phyloP scores from a whole-genome alignment of 768 basidiomycete genomes.

The Leccinum disarticulatum region DNA sequence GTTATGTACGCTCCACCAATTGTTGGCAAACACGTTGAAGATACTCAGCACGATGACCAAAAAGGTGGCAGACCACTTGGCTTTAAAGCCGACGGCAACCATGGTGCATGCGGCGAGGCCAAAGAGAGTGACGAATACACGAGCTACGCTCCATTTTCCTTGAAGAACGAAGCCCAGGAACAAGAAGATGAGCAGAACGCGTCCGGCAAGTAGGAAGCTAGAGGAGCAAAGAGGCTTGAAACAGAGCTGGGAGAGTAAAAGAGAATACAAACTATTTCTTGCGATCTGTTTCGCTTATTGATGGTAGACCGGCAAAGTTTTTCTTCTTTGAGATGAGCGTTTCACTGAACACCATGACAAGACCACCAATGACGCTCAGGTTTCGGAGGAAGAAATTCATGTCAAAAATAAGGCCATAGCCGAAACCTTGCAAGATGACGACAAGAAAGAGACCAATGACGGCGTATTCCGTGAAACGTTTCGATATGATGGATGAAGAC shows the following conservation, averaged over 20 bases:
- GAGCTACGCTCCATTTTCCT: slow-evolving; percentile 84
- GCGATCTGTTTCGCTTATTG: slow-evolving; percentile 91
- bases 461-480: slow-evolving; percentile 84
- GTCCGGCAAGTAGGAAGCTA: slow-evolving; percentile 96
- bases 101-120: slow-evolving; percentile 91
- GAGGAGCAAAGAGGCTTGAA: slow-evolving; percentile 1
- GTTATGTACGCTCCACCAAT: slow-evolving; percentile 94
- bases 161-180: slow-evolving; percentile 98
- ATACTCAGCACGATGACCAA: slow-evolving; percentile 86
- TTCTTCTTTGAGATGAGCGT: slow-evolving; percentile 86
- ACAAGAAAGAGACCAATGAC: slow-evolving; percentile 88
- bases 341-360: slow-evolving; percentile 99
- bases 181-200: slow-evolving; percentile 96
- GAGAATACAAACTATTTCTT: slow-evolving; percentile 85
- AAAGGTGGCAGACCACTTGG: slow-evolving; percentile 97
- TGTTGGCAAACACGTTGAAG: slow-evolving; percentile 98
- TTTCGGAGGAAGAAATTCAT: slow-evolving; percentile 99
- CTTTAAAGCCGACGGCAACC: slow-evolving; percentile 99
- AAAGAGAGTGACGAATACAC: slow-evolving; percentile 84
- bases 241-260: neutral
- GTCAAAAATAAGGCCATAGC: slow-evolving; percentile 99
- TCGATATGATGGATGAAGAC: slow-evolving; percentile 83
- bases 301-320: slow-evolving; percentile 87
- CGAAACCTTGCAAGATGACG: slow-evolving; percentile 94
- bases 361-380: slow-evolving; percentile 94